Percentiles rank a stretch among this genome's conserved stretches.
These are phyloP conservation scores for Senna siamea DNA, from an alignment of 306 rosid species.

Conservation along the genomic window DNA sequence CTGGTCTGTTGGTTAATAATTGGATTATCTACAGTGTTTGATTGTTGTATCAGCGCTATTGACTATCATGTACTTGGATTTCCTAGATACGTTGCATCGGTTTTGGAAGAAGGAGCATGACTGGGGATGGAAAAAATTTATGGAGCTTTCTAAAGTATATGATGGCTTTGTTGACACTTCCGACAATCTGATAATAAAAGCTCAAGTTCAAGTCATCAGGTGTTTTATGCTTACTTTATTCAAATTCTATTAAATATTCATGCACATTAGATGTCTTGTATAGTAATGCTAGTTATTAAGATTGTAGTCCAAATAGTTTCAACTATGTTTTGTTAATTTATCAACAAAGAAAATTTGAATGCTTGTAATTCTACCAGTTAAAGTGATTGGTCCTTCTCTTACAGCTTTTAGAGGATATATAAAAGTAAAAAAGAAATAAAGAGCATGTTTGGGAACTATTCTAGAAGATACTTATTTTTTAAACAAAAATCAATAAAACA, in stretches of 20 bases:
- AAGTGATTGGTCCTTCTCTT: slow-evolving; percentile 11
- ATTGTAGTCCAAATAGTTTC: slow-evolving; percentile 14
- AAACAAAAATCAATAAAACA: too few species aligned
- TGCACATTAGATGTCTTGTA: background rate
- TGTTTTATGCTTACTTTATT: slow-evolving; percentile 42
- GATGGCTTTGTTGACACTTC: slow-evolving; percentile 95
- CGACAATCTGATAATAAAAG: slow-evolving; percentile 95
- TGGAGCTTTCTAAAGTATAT: slow-evolving; percentile 94
- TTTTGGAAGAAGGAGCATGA: slow-evolving; percentile 99
- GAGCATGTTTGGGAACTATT: background rate
- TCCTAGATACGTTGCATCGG: slow-evolving; percentile 92
- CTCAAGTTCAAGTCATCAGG: slow-evolving; percentile 99
- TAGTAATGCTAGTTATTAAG: background rate
- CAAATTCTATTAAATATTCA: slow-evolving; percentile 13
- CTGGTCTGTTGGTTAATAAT: slow-evolving; percentile 56
- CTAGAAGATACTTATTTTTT: background rate
- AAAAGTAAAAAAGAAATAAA: slow-evolving; percentile 3
- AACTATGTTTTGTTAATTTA: slow-evolving; percentile 7
- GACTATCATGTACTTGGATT: slow-evolving; percentile 27
- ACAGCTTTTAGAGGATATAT: background rate
- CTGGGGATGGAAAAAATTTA: slow-evolving; percentile 99
- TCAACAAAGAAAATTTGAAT: slow-evolving; percentile 29
- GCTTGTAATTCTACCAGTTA: slow-evolving; percentile 27
- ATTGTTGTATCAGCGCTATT: slow-evolving; percentile 3
- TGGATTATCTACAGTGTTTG: slow-evolving; percentile 27